Evolutionary conservation across 1,284 basidiomycete genomes (phyloP).

Genomic region (Boletellus dicymbophilus): DNA sequence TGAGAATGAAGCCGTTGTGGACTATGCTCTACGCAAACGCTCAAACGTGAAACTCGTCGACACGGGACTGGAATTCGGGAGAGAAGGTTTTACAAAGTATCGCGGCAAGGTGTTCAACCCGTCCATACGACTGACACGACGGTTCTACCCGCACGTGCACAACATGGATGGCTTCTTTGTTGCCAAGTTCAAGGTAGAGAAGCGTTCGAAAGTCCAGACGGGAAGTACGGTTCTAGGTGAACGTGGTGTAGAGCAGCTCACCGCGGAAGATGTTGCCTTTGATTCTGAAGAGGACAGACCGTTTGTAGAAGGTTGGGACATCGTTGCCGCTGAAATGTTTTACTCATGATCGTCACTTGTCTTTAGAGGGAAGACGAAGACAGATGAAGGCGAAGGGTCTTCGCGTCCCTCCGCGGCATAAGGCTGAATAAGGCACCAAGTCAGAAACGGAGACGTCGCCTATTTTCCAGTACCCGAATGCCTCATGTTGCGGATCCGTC

Average conservation of each 20-base stretch:
- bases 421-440: constrained; percentile 9
- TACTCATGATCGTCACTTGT: constrained; percentile 5
- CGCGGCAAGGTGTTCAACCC: constrained; percentile 89
- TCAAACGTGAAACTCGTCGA: constrained; percentile 96
- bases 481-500: too few species aligned
- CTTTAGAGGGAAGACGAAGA: constrained; percentile 65
- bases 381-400: constrained; percentile 77
- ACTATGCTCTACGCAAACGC: constrained; percentile 97
- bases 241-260: constrained; percentile 11
- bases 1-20: constrained; percentile 98
- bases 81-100: constrained; percentile 89
- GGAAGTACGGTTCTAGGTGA: constrained; percentile 38
- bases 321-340: constrained; percentile 11
- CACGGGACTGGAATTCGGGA: constrained; percentile 92
- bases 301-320: constrained; percentile 65
- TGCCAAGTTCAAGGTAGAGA: constrained; percentile 95
- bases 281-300: constrained; percentile 70
- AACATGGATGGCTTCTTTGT: constrained; percentile 99
- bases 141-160: constrained; percentile 90
- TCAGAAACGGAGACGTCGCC: background rate
- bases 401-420: constrained; percentile 53
- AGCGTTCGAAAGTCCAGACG: constrained; percentile 58
- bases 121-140: constrained; percentile 79
- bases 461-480: constrained; percentile 5
- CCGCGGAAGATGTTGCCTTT: constrained; percentile 46